Evolutionary conservation across 768 basidiomycete genomes (phyloP), one percentile per base, ranked within the genome.

Genomic region (Daedaleopsis sinensis): DNA sequence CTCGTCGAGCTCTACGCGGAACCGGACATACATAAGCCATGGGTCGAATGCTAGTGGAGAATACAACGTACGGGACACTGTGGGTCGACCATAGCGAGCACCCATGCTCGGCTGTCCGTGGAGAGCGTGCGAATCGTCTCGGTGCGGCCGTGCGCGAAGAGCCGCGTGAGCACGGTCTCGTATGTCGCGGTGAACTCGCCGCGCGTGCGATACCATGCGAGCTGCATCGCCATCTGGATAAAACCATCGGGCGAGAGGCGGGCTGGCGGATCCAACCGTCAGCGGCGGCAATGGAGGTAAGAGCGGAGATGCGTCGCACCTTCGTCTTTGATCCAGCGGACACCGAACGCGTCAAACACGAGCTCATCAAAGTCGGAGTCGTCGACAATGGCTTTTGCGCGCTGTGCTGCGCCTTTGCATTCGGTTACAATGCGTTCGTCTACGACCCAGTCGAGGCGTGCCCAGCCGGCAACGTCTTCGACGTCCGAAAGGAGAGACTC

Each of bases 201-300:
- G 49, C 87, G 90, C 21, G 87, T 85, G 71, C 83, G 84, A 77
- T 90, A 93, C 88, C 91, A 97, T 4, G 94, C 95, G 11, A 97
- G 82, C 71, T 98, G 96, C 19, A 97, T 79, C 0, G 87, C 91
- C 83, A 96, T 90, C 71, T 98, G 96, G 52, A 96, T 83, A 75
- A 85, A 97, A 1, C 91, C 91, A 70, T 98, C 96, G 0, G 95
- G 87, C 5, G 84, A 77, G 19, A 82, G 73, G 43, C 80, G 79
- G 49, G 80, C 86, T 89, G 60, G 11, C 23, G 43, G 18, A 54
- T 8, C 36, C 48, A 58, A 37, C 27, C 19, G 32, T 21, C 24
- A 10, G 37, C 37, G 32, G 56, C 53, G 48, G 1, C n/a, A n/a
- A n/a, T n/a, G n/a, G 18, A 5, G 11, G 35, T 12, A 24, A 32